Conservation (phyloP, 306 rosid genomes). For the Malus domestica region ASM211411v1 NC_041804.1:9070001-9070500, state of each 20-base stretch:
- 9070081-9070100: constrained; percentile 8
- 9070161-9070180: constrained; percentile 4
- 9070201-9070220: constrained; percentile 63
- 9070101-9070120: constrained; percentile 8
- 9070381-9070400: constrained; percentile 74
- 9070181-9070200: constrained; percentile 47
- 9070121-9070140: constrained; percentile 6
- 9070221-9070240: constrained; percentile 68
- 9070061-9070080: constrained; percentile 27
- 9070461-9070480: background rate
- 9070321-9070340: constrained; percentile 52
- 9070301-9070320: background rate
- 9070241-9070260: constrained; percentile 23
- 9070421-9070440: constrained; percentile 71
- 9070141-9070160: constrained; percentile 16
- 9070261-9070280: background rate
- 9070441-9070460: constrained; percentile 61
- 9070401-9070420: constrained; percentile 76
- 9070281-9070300: background rate
- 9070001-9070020: background rate
- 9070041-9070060: background rate
- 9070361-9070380: constrained; percentile 81
- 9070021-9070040: too few relatives aligned
- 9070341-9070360: constrained; percentile 62
- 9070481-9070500: background rate